Evolutionary conservation across 306 rosid species (phyloP), one percentile per base, ranked within the genome.

Genomic region (Rosa chinensis): DNA sequence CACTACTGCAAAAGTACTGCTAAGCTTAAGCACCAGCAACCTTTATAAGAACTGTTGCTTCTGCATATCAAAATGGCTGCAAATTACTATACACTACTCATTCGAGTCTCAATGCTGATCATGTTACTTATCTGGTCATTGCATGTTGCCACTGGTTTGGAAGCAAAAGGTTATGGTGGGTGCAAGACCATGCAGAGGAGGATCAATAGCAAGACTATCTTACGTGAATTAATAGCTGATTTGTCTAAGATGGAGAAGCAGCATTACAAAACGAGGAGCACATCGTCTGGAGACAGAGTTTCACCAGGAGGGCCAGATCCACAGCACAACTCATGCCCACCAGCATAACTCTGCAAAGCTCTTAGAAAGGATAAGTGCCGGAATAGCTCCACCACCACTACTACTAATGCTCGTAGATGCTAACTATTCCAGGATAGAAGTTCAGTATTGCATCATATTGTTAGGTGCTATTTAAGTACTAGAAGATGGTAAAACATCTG

Each of bases 41-140:
- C n/a, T 35, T 66, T 40, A 5, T 6, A 0, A 40, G 4, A 32
- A 13, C 23, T 7, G 0, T 52, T 39, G 9, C n/a, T 77, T 25
- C 44, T 44, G 25, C 61, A 12, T 28, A 32, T 58, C 49, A 32
- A 14, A 74, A 80, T 74, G 84, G 62, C 76, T 32, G 44, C 42
- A 20, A 14, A 35, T 35, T n/a, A 52, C 14, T 48, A 7, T 5
- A 45, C 32, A 18, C 5, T 5, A 37, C 5, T 74, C 40, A n/a
- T 68, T 47, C 63, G 56, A 67, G 79, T 47, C 21, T 56, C 50
- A 21, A 9, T 75, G 16, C 70, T 80, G 47, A 75, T 80, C 32
- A 75, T 80, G 43, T 35, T 80, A 35, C 76, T 80, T 53, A 67
- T 74, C 23, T 44, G 63, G 52, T 75, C 76, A 55, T 32, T 23